phyloP scores from a whole-genome alignment of 1,284 basidiomycete genomes.

The Sporisorium sorghi region DNA sequence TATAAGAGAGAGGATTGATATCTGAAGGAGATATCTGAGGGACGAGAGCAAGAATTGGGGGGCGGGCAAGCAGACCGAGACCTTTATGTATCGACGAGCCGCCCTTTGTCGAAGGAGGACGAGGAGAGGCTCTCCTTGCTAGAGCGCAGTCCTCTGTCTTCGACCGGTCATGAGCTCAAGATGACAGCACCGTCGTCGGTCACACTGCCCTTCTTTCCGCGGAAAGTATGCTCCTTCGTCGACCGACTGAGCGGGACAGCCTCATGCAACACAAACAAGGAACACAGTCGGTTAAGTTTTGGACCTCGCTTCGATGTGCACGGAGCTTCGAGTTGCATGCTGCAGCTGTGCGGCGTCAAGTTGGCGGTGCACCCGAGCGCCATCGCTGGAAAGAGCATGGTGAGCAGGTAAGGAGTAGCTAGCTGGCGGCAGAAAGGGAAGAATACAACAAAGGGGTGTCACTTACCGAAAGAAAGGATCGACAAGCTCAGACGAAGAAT shows the following conservation, averaged over 20 bases:
- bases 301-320: background rate
- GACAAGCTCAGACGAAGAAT: slow-evolving; percentile 4
- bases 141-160: too few relatives aligned
- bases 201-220: background rate
- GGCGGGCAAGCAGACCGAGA: background rate
- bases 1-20: background rate
- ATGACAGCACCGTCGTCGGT: background rate
- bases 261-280: background rate
- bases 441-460: background rate
- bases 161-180: background rate
- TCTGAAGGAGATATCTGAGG: background rate
- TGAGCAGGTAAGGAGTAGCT: background rate
- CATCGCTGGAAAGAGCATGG: background rate
- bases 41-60: background rate
- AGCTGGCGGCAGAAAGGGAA: background rate
- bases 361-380: background rate
- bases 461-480: slow-evolving; percentile 1
- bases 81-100: background rate
- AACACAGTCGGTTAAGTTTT: background rate
- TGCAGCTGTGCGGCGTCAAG: background rate
- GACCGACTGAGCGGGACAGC: background rate
- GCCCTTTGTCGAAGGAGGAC: background rate
- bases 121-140: too few relatives aligned
- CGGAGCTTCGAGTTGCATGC: background rate
- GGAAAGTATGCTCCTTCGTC: background rate